Base-by-base conservation (phyloP, 108 stramenopile species). In the Aurantiochytrium sp. region DNA sequence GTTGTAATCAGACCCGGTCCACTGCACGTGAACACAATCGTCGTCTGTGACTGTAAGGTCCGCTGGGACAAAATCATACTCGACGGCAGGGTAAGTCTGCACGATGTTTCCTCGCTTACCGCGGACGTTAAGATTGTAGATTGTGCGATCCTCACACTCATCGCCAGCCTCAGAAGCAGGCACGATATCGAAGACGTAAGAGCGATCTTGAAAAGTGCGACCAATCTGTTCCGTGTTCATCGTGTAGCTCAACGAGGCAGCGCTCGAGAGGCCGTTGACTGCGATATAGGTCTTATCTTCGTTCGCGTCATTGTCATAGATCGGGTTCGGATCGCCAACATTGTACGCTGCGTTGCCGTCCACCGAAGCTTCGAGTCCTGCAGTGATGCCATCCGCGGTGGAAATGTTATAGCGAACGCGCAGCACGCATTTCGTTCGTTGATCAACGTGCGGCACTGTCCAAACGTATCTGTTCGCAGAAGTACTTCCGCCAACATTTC, bases 21-120 rank as follows among this genome's bases (percentile, higher is more conserved):
- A 91, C 72, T 93, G 92, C 87, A 91, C 91, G 72, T 93, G 92
- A 35, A 93, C 60, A 73, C 44, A 72, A 59, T 93, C 90, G 58
- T 44, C 23, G 29, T 58, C 44, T 47, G 29, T 25, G 21, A 90
- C 21, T 5, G 58, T 45, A 2, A 93, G 58, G n/a, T 44, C 51
- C 88, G 88, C 87, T 53, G 92, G 92, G n/a, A 88, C 90, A 60
- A 91, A 93, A 88, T 91, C 91, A 72, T 91, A 91, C 90, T 93
- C 92, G 6, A 93, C 92, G 51, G 90, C 44, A 51, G 92, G 92
- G 47, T 91, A 93, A 1, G 90, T 76, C 69, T 93, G 91, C 51
- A 93, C 92, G 64, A 93, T 93, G 89, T 93, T 93, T 8, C 92
- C 92, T 4, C 91, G 87, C 91, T 93, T 93, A 14, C 92, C 92